Evolutionary conservation across 805 yeast genomes (phyloP).

Genomic region (Lipomyces sp.): DNA sequence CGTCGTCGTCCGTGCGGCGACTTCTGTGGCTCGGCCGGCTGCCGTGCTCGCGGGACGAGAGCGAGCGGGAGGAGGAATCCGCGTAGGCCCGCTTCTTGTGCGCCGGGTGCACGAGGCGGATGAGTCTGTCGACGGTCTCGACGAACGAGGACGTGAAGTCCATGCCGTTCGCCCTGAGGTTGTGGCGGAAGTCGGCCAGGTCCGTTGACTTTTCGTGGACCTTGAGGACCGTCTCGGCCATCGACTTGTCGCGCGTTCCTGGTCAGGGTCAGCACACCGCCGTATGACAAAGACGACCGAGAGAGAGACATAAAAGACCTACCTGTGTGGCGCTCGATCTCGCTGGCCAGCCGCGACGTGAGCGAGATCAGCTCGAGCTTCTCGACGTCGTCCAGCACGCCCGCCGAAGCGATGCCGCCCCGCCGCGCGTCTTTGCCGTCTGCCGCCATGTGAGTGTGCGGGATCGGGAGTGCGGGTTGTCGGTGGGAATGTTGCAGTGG

Average conservation of each 20-base stretch:
- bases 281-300: background rate
- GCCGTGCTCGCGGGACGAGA: too few species aligned
- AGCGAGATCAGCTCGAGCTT: slow-evolving; percentile 37
- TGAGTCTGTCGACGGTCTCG: slow-evolving; percentile 34
- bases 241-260: slow-evolving; percentile 45
- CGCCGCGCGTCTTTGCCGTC: too few species aligned
- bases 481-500: too few species aligned
- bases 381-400: slow-evolving; percentile 32
- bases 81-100: slow-evolving; percentile 13
- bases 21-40: too few species aligned
- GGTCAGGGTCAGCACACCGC: background rate
- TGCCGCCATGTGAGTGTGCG: background rate
- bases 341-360: slow-evolving; percentile 38
- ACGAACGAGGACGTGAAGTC: slow-evolving; percentile 39
- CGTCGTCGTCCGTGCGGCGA: too few species aligned
- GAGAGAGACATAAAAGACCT: slow-evolving; percentile 3
- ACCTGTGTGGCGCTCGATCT: slow-evolving; percentile 35
- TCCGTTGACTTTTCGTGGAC: slow-evolving; percentile 39
- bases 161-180: slow-evolving; percentile 46
- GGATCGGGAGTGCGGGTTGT: too few species aligned
- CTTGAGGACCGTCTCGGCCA: slow-evolving; percentile 48
- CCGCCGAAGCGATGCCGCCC: background rate
- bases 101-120: slow-evolving; percentile 37
- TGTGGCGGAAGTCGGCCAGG: slow-evolving; percentile 39
- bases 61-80: too few species aligned